A percentile compares a stretch with the other conserved stretches of the same genome.
phyloP scores from a whole-genome alignment of 1,284 basidiomycete genomes.

The Cutaneotrichosporon cyanovorans region DNA sequence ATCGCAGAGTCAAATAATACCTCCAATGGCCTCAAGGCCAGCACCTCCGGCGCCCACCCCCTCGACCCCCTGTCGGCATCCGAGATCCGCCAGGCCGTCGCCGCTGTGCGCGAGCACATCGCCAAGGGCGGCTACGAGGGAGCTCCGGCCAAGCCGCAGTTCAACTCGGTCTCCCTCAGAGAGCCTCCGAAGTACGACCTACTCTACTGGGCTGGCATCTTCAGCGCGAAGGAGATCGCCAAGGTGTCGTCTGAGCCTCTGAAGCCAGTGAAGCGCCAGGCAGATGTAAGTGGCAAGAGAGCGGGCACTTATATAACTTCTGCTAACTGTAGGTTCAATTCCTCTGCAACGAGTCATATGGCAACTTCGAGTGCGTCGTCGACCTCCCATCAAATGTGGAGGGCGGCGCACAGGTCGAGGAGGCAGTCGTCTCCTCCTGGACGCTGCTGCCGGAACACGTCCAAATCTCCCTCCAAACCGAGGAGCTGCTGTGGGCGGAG shows the following conservation, averaged over 20 bases:
- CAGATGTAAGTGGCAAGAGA: conserved; percentile 29
- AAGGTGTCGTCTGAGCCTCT: conserved; percentile 12
- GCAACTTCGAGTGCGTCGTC: conserved; percentile 42
- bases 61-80: conserved; percentile 44
- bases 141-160: conserved; percentile 25
- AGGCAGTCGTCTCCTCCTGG: conserved; percentile 32
- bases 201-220: conserved; percentile 35
- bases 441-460: conserved; percentile 41
- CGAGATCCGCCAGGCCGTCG: conserved; percentile 40
- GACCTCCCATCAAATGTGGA: conserved; percentile 41
- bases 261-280: conserved; percentile 28
- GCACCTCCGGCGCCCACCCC: conserved; percentile 38
- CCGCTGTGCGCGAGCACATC: conserved; percentile 31
- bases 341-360: conserved; percentile 42
- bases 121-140: conserved; percentile 17
- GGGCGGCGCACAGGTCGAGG: conserved; percentile 13
- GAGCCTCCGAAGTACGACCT: conserved; percentile 43
- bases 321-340: conserved; percentile 35
- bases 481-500: conserved; percentile 49
- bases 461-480: conserved; percentile 47
- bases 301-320: neutral
- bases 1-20: neutral
- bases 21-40: conserved; percentile 6
- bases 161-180: conserved; percentile 40
- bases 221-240: conserved; percentile 33